Conservation (phyloP, 768 basidiomycete species). For the Lactarius hengduanensis region DNA sequence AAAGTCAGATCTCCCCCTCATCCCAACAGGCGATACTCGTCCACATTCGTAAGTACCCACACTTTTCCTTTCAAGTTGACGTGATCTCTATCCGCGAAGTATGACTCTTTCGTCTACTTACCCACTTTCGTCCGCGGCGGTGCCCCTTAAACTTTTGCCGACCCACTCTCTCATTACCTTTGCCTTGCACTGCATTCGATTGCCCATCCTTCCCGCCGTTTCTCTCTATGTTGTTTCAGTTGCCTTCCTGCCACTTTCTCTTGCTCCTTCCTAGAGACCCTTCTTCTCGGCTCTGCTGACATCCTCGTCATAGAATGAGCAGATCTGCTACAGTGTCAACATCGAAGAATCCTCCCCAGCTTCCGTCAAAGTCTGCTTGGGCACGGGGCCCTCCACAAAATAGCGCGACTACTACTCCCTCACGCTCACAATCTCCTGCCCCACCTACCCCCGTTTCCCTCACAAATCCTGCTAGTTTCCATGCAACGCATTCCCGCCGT, state of each 20-base stretch:
- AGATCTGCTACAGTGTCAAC: conserved; percentile 76
- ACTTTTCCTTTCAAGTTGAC: background rate
- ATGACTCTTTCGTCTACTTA: background rate
- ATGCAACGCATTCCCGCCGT: conserved; percentile 65
- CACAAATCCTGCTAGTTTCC: conserved; percentile 44
- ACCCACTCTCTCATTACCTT: background rate
- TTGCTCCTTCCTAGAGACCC: background rate
- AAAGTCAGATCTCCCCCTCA: conserved; percentile 25
- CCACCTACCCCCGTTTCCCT: conserved; percentile 36
- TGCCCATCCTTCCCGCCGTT: background rate
- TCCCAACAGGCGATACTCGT: conserved; percentile 25
- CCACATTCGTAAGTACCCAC: conserved; percentile 27
- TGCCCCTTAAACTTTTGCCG: background rate
- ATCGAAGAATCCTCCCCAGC: conserved; percentile 71
- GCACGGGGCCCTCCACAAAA: conserved; percentile 80
- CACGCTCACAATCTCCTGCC: conserved; percentile 79
- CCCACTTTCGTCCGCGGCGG: background rate
- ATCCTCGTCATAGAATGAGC: conserved; percentile 71
- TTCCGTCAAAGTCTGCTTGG: conserved; percentile 86
- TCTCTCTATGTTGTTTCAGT: background rate
- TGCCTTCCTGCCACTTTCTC: background rate
- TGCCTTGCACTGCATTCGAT: background rate
- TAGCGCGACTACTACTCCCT: conserved; percentile 53
- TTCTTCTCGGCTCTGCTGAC: conserved; percentile 5
- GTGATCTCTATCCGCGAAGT: conserved; percentile 1